Base-by-base conservation (phyloP, 306 rosid species). In the Citrullus colocynthis region DNA sequence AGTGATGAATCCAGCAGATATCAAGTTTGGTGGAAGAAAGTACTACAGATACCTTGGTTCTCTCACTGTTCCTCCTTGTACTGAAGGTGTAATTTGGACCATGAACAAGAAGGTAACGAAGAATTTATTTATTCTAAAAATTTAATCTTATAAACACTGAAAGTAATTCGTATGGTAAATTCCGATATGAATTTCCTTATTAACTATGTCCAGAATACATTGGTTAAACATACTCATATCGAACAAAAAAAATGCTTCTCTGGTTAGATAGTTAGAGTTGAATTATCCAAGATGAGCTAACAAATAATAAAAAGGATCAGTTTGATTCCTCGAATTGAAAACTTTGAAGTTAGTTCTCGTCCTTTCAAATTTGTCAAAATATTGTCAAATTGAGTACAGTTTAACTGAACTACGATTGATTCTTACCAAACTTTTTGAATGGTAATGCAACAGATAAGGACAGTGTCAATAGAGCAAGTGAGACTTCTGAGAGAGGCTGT, bases 11-110 rank as follows among this genome's bases (percentile, higher is more conserved):
- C 96, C 97, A 4, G 70, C 75, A 39, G 78, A 80, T 13, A 83
- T 81, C 20, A 85, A 79, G 76, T 14, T 81, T 28, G 77, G 79
- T 63, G 90, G 88, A 52, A 85, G 83, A 51, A 89, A 81, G 58
- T 89, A 86, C 54, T 91, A 82, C 67, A 88, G 84, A 81, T 93
- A 93, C 73, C 52, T 83, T 49, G 98, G 98, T 9, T 65, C 73
- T 17, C 73, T 65, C 73, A 65, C 73, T 17, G 30, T 65, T 65
- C 73, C 73, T 65, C 73, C 73, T 9, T 65, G 73, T 18, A 65
- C 30, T 1, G 73, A 65, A 65, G 73, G 73, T 18, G 73, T 93
- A 78, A 80, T 86, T 84, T 91, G 98, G 97, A 81, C 89, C 56
- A 82, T 91, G 3, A 85, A 82, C 57, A 88, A 76, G 74, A 86